These are phyloP conservation scores for Pleurotus pulmonarius DNA, from an alignment of 768 basidiomycete species.

Conservation along the genomic window DNA sequence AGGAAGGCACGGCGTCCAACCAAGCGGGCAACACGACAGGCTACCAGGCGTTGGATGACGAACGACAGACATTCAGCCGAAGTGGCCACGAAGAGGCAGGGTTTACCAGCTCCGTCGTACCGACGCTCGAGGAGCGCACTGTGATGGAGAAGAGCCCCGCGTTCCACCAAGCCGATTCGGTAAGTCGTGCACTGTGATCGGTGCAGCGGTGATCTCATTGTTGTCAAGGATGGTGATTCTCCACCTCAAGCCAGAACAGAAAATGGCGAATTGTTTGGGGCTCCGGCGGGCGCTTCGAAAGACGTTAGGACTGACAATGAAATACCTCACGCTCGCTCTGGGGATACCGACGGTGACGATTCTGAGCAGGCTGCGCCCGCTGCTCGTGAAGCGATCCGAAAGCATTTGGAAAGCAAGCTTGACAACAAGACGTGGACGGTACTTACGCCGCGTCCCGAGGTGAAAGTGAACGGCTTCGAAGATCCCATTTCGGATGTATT, in stretches of 20 bases:
- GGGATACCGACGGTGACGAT: conserved; percentile 38
- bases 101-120: conserved; percentile 60
- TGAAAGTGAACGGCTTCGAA: conserved; percentile 77
- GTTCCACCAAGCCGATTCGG: conserved; percentile 21
- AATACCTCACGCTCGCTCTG: conserved; percentile 42
- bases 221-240: conserved; percentile 1
- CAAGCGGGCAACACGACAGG: conserved; percentile 33
- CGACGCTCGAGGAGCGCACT: conserved; percentile 67
- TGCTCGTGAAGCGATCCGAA: conserved; percentile 49
- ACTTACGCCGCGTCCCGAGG: conserved; percentile 62
- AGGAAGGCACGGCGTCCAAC: conserved; percentile 39
- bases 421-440: conserved; percentile 57
- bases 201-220: background rate
- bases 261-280: conserved; percentile 47
- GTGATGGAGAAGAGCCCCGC: conserved; percentile 46
- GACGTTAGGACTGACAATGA: conserved; percentile 39
- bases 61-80: conserved; percentile 49
- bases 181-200: background rate
- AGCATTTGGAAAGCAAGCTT: conserved; percentile 49
- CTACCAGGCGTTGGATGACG: conserved; percentile 40
- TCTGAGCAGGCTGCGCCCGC: conserved; percentile 47
- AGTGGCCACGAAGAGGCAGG: conserved; percentile 49
- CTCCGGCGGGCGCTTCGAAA: conserved; percentile 49
- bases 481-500: conserved; percentile 87
- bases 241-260: conserved; percentile 29